Percentiles rank a stretch among this genome's conserved stretches.
phyloP scores from a whole-genome alignment of 148 eudicot species.

The Camellia japonica region DNA sequence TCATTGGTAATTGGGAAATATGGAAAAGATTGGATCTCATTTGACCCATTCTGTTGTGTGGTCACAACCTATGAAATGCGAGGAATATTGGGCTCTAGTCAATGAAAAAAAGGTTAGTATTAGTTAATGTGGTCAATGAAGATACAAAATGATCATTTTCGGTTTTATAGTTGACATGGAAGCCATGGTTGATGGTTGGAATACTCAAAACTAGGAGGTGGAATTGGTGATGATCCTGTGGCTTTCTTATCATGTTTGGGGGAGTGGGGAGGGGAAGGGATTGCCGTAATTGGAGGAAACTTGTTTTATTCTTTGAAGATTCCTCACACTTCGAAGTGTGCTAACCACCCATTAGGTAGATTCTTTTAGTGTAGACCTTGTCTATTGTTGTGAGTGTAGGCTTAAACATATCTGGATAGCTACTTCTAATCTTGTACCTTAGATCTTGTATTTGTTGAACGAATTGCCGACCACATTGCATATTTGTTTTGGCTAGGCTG shows the following conservation, averaged over 20 bases:
- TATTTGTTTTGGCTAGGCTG: too few species aligned
- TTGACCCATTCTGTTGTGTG: not conserved
- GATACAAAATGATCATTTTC: not conserved
- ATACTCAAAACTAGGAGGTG: not conserved
- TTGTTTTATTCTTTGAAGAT: not conserved
- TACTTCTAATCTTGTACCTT: not conserved
- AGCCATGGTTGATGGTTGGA: too few species aligned
- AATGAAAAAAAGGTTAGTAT: not conserved
- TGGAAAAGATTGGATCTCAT: not conserved
- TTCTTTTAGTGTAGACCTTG: too few species aligned
- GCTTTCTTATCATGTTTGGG: not conserved
- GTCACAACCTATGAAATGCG: not conserved
- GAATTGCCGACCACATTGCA: not conserved
- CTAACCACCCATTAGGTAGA: too few species aligned
- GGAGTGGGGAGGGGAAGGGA: not conserved
- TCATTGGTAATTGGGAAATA: not conserved
- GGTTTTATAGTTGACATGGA: not conserved
- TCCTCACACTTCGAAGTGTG: not conserved
- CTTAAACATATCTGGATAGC: too few species aligned
- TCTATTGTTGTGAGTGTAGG: too few species aligned
- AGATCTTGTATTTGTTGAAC: not conserved
- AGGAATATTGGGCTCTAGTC: not conserved
- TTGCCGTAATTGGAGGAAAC: not conserved
- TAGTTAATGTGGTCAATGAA: not conserved
- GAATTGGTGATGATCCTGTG: not conserved